Percentiles rank a stretch among this genome's conserved stretches.
phyloP scores from a whole-genome alignment of 192 early-diverging fungal species.

The Coemansia sp. region DNA sequence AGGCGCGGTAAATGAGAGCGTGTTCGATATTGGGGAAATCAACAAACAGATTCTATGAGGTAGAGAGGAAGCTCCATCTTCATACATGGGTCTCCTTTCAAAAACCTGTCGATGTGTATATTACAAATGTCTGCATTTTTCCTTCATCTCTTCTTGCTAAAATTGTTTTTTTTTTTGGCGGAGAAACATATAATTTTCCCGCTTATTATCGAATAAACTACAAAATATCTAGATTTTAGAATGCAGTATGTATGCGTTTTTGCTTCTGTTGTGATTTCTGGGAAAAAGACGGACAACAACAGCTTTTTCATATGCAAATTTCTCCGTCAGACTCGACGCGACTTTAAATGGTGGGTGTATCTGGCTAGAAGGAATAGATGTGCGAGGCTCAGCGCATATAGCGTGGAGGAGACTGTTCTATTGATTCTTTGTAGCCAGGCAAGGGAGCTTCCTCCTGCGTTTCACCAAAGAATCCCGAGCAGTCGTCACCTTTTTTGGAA shows the following conservation, averaged over 20 bases:
- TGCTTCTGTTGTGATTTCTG: no score
- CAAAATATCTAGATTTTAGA: not conserved
- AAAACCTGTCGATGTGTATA: not conserved
- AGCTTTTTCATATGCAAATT: no score
- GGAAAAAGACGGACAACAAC: not conserved
- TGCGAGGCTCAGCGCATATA: not conserved
- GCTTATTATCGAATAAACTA: not conserved
- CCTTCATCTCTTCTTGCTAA: not conserved
- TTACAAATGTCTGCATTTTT: not conserved
- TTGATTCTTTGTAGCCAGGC: not conserved
- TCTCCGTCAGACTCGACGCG: no score
- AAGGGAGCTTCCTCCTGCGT: not conserved
- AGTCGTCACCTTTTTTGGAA: not conserved
- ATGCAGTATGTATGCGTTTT: not conserved
- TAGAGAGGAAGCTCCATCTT: no score
- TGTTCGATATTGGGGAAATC: not conserved
- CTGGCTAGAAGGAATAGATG: not conserved
- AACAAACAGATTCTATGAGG: not conserved
- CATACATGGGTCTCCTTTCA: no score
- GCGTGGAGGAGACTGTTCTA: conserved; percentile 4
- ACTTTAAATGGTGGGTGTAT: no score
- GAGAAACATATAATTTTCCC: not conserved
- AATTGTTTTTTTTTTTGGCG: no score
- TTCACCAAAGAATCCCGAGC: not conserved
- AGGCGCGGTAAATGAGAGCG: not conserved